Evolutionary conservation across 495 filamentous ascomycete genomes (phyloP).

Genomic region (Letharia columbiana): DNA sequence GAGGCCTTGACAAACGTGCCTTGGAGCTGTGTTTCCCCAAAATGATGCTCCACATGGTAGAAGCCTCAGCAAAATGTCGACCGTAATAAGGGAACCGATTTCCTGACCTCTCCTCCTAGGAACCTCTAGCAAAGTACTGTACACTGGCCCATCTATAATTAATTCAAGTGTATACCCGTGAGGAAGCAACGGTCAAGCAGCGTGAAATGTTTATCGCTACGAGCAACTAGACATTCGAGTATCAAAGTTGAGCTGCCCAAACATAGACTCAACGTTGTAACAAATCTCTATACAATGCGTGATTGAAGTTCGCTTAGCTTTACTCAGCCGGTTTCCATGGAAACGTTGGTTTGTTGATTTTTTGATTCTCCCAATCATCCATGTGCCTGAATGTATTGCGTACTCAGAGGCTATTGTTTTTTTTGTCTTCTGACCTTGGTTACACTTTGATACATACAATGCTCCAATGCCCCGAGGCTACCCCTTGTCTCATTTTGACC

Average conservation of each 20-base stretch:
- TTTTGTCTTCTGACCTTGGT: neutral
- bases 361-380: neutral
- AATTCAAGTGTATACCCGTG: neutral
- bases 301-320: neutral
- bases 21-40: neutral
- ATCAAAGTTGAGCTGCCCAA: neutral
- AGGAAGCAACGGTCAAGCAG: neutral
- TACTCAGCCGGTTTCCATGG: neutral
- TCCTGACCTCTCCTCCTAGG: neutral
- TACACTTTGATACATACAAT: neutral
- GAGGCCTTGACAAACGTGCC: neutral
- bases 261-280: no score
- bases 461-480: conserved; percentile 13
- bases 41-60: neutral
- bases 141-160: neutral
- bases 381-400: neutral
- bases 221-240: neutral
- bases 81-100: neutral
- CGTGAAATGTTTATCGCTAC: neutral
- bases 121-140: neutral
- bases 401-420: neutral
- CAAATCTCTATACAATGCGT: no score
- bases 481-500: conserved; percentile 2
- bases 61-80: no score
- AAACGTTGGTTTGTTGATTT: neutral